Evolutionary conservation across 306 rosid species (phyloP), one percentile per base, ranked within the genome.

Genomic region (Coriaria nepalensis): DNA sequence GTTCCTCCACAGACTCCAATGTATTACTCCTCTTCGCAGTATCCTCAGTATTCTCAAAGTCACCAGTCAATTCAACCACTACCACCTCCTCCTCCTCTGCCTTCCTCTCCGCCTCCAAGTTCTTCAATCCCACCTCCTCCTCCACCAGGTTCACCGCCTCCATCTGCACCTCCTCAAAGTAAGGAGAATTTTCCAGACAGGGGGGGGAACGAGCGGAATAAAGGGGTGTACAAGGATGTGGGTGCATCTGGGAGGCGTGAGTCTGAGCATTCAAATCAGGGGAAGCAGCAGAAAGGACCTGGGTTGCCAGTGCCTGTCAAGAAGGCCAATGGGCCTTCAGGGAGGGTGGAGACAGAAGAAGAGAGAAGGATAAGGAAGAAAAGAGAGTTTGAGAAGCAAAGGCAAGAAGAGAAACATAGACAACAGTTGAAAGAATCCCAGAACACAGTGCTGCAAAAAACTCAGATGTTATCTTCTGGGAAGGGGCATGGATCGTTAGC

Each of bases 371-470:
- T 70, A 59, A 79, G 96, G 59, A 90, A 79, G 61, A 85, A 74
- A 78, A 85, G 73, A 49, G 98, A 90, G 58, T 73, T 68, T 59
- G 98, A 90, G 71, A 90, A 85, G 73, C 92, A 70, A 37, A 73
- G 76, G 60, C 95, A 90, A 32, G 95, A 84, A 47, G 97, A 84
- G 54, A 90, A 81, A 64, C 94, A 85, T 54, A 77, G 78, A 75
- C 94, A 85, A 49, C 83, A 83, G 60, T 50, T 81, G 65, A 90
- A 79, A 74, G 97, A 90, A 57, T 77, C 97, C 13, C 97, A 84
- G 61, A 71, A 79, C 47, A 77, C 62, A 9, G 78, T 65, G 60
- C 61, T 73, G 57, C 98, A 79, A 8, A 81, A 85, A 70, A 73
- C 94, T 37, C 87, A 78, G 60, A 61, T 73, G 64, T 42, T 75